Evolutionary conservation across 1,284 basidiomycete genomes (phyloP).

Genomic region (Microbotryum silenes-acaulis): DNA sequence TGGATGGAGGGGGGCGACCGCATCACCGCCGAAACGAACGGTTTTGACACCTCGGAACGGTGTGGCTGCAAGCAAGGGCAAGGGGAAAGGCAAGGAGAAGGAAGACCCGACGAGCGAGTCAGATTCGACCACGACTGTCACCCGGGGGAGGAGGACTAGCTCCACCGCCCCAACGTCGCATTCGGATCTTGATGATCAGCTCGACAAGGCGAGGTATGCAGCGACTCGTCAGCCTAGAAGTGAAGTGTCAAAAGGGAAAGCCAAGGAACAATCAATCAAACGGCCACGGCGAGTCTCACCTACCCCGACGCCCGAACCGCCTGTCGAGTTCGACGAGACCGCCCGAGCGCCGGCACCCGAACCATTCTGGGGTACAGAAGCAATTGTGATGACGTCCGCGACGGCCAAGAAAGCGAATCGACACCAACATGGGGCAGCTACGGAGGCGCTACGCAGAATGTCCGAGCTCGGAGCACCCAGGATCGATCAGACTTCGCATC

Average conservation of each 20-base stretch:
- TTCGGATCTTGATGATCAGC: background rate
- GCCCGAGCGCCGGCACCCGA: constrained; percentile 9
- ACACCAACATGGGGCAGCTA: constrained; percentile 11
- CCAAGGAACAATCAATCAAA: background rate
- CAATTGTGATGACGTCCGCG: background rate
- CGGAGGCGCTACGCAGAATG: constrained; percentile 5
- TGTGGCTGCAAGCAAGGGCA: background rate
- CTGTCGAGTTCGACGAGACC: constrained; percentile 3
- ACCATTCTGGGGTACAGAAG: constrained; percentile 17
- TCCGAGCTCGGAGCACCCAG: constrained; percentile 4
- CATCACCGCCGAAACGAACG: too few relatives aligned
- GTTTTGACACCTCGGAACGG: too few relatives aligned
- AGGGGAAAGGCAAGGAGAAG: background rate
- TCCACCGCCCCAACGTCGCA: background rate
- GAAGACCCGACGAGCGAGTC: background rate
- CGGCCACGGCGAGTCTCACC: background rate
- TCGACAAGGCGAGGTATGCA: background rate
- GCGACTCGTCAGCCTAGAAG: constrained; percentile 2
- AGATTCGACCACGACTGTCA: background rate
- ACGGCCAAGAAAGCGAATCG: background rate
- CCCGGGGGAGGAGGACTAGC: background rate
- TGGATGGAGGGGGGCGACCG: too few relatives aligned
- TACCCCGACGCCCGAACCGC: constrained; percentile 1
- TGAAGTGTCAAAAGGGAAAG: background rate
- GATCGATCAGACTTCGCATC: constrained; percentile 6